Evolutionary conservation across 306 rosid species (phyloP).

Genomic region (Dryas alaskensis): DNA sequence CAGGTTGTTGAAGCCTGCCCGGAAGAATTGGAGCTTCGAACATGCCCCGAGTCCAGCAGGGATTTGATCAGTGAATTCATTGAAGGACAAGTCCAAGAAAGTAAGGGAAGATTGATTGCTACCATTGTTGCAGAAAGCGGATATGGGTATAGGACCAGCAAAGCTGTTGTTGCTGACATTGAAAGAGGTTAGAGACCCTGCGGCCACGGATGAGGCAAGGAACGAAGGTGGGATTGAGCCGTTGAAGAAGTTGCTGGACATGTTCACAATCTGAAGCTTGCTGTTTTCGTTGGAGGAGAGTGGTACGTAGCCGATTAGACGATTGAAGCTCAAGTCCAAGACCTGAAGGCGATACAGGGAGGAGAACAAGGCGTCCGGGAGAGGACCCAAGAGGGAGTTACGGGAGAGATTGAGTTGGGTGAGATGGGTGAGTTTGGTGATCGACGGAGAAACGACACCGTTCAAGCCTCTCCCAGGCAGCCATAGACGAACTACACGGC

Average conservation of each 20-base stretch:
- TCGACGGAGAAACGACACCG: slow-evolving; percentile 42
- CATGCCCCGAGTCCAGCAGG: slow-evolving; percentile 57
- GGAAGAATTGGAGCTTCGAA: slow-evolving; percentile 55
- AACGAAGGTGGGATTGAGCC: slow-evolving; percentile 56
- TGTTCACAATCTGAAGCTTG: slow-evolving; percentile 41
- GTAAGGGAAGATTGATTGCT: slow-evolving; percentile 27
- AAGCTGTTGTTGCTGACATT: slow-evolving; percentile 83
- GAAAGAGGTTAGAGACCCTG: slow-evolving; percentile 48
- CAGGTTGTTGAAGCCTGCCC: slow-evolving; percentile 76
- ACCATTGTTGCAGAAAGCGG: slow-evolving; percentile 40
- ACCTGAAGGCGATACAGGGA: slow-evolving; percentile 20
- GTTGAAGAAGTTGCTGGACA: slow-evolving; percentile 68
- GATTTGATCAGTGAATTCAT: slow-evolving; percentile 45
- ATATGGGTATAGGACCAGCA: slow-evolving; percentile 55
- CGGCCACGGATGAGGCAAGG: slow-evolving; percentile 30
- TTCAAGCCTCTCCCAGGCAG: slow-evolving; percentile 54
- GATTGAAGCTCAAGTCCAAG: slow-evolving; percentile 24
- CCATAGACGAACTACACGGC: slow-evolving; percentile 42
- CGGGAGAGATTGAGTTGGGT: slow-evolving; percentile 64
- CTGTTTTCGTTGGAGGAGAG: not conserved
- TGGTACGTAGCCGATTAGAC: slow-evolving; percentile 41
- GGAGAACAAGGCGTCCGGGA: slow-evolving; percentile 38
- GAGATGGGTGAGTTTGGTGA: slow-evolving; percentile 44
- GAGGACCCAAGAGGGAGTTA: slow-evolving; percentile 49
- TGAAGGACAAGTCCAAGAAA: slow-evolving; percentile 66